Percentiles rank a stretch among this genome's conserved stretches.
phyloP scores from a whole-genome alignment of 108 stramenopile genomes.

The Nitzschia putrida region DNA sequence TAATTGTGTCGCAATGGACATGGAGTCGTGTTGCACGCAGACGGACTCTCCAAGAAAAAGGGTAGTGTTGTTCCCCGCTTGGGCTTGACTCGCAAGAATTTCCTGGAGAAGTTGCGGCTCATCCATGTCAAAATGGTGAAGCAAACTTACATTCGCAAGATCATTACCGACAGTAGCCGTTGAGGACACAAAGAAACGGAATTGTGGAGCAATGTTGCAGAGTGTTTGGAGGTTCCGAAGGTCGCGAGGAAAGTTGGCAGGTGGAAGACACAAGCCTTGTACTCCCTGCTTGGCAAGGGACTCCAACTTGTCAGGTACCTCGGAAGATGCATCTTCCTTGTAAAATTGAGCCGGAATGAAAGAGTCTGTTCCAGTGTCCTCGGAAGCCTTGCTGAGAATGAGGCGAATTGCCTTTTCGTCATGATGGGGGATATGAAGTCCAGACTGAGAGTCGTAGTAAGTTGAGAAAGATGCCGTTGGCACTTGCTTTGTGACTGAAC shows the following conservation, averaged over 20 bases:
- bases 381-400: conserved; percentile 26
- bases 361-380: conserved; percentile 1
- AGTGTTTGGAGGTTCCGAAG: conserved; percentile 31
- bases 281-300: conserved; percentile 14
- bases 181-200: conserved; percentile 12
- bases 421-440: conserved; percentile 56
- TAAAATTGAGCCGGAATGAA: conserved; percentile 29
- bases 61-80: conserved; percentile 4
- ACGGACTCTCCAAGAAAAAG: neutral
- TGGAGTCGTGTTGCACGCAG: neutral
- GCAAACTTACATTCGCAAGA: neutral
- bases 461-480: conserved; percentile 5
- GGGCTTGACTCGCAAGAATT: neutral
- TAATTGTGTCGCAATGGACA: conserved; percentile 19
- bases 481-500: too few species aligned
- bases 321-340: conserved; percentile 32
- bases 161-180: neutral
- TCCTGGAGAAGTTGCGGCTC: neutral
- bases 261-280: conserved; percentile 28
- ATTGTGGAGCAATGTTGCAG: conserved; percentile 17
- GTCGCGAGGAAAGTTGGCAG: conserved; percentile 30
- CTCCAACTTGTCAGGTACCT: conserved; percentile 25
- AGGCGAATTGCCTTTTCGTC: conserved; percentile 44
- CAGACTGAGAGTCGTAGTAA: conserved; percentile 70
- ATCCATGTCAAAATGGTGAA: conserved; percentile 8